phyloP scores from a whole-genome alignment of 345 rosid species.

The Salix koriyanagi region DNA sequence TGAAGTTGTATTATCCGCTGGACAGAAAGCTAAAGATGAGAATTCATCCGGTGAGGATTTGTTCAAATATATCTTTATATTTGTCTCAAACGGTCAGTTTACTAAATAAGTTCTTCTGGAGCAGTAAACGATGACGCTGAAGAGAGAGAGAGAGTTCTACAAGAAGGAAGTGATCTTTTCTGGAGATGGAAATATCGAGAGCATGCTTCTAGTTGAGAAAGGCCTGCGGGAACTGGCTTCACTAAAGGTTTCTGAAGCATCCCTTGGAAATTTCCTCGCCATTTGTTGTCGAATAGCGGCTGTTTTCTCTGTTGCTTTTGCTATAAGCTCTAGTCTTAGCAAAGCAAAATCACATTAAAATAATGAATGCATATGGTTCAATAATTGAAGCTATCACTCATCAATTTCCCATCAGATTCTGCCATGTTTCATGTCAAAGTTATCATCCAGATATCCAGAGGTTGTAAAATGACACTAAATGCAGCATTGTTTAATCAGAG shows the following conservation, averaged over 20 bases:
- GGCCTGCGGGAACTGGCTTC: constrained; percentile 80
- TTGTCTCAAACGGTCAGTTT: background rate
- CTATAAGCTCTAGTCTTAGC: background rate
- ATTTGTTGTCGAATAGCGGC: background rate
- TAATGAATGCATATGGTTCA: too few species aligned
- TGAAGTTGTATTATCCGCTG: constrained; percentile 70
- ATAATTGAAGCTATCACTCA: too few species aligned
- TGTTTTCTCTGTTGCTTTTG: background rate
- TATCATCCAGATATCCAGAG: too few species aligned
- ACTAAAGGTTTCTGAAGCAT: constrained; percentile 54
- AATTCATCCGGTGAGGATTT: constrained; percentile 34
- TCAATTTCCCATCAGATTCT: too few species aligned
- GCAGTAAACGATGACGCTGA: constrained; percentile 38
- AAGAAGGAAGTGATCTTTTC: constrained; percentile 39
- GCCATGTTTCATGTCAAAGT: too few species aligned
- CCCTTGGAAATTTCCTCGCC: constrained; percentile 5
- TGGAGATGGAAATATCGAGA: constrained; percentile 67
- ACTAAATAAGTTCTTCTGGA: background rate
- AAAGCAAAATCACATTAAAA: too few species aligned
- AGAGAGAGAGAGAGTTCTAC: constrained; percentile 44
- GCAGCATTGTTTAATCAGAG: too few species aligned
- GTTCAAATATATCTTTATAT: background rate
- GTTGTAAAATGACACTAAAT: too few species aligned
- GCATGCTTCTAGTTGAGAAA: constrained; percentile 80
- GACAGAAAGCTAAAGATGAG: constrained; percentile 60